phyloP scores from a whole-genome alignment of 2,329 filamentous ascomycete genomes.

The Sordariomycetes sp. region DNA sequence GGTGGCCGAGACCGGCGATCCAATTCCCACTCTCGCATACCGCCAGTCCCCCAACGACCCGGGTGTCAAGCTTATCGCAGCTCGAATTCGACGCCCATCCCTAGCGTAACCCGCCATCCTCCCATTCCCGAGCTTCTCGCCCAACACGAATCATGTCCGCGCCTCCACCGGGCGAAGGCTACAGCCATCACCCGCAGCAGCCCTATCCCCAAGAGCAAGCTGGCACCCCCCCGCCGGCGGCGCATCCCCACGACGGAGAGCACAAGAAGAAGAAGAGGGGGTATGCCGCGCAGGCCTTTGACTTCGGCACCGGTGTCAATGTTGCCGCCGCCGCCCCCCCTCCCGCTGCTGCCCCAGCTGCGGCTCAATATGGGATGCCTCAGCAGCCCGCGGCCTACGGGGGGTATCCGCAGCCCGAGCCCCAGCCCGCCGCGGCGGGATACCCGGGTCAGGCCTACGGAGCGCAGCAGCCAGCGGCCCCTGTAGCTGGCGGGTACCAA shows the following conservation, averaged over 20 bases:
- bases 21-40: background rate
- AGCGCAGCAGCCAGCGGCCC: conserved; percentile 22
- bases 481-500: conserved; percentile 50
- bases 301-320: conserved; percentile 83
- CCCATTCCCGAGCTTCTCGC: background rate
- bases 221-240: conserved; percentile 10
- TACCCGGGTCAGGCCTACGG: conserved; percentile 28
- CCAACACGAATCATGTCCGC: conserved; percentile 37
- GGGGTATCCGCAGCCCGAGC: conserved; percentile 44
- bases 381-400: conserved; percentile 42
- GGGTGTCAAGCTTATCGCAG: background rate
- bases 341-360: conserved; percentile 37
- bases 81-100: background rate
- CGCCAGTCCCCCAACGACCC: background rate
- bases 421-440: conserved; percentile 26
- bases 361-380: conserved; percentile 40
- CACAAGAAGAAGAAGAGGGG: conserved; percentile 83
- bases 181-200: conserved; percentile 36
- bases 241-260: conserved; percentile 23
- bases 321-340: conserved; percentile 34
- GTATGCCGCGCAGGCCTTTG: conserved; percentile 91
- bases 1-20: background rate
- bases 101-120: background rate
- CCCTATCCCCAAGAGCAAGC: conserved; percentile 23
- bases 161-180: conserved; percentile 40